Evolutionary conservation across 1,284 basidiomycete genomes (phyloP), one percentile per base, ranked within the genome.

Genomic region (Cryptococcus amylolentus): DNA sequence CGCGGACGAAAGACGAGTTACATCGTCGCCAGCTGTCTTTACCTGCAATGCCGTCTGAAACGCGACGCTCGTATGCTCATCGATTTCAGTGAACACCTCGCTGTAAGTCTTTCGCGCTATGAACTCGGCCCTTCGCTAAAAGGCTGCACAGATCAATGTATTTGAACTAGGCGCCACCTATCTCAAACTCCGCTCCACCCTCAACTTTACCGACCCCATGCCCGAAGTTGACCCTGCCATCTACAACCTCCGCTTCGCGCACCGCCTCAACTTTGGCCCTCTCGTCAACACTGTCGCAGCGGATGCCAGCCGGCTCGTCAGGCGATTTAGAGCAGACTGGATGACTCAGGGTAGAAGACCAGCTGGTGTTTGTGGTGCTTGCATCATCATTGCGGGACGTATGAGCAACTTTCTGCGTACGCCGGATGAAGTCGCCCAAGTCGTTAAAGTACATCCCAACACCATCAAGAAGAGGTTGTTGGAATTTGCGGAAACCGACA

Each of bases 341-440:
- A 93, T 99, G 84, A 89, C 90, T 6, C 87, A 88, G 31, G 96
- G 96, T 39, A 86, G 96, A 43, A 84, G 96, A 12, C 96, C 96
- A 0, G 92, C 96, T 0, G 96, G 96, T 16, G 94, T 99, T 57
- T 98, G 95, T 73, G 96, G 96, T 31, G 96, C 96, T 0, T 92
- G 91, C 38, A 83, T 98, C 14, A 83, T 98, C 40, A 84, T 99
- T 18, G 96, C 96, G 0, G 95, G 93, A 35, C 86, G 96, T 20
- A 98, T 99, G 96, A 97, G 96, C 78, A 93, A 97, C 73, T 98
- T 96, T 71, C 81, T 94, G 40, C 82, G 96, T 45, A 90, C 87
- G 23, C 83, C 98, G 2, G 89, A 94, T 69, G 96, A 99, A 77
- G 88, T 99, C 52, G 93, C 98, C 12, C 92, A 96, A 73, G 93